Base-by-base conservation (phyloP, 108 stramenopile species). In the Mayamaea pseudoterrestris region DNA sequence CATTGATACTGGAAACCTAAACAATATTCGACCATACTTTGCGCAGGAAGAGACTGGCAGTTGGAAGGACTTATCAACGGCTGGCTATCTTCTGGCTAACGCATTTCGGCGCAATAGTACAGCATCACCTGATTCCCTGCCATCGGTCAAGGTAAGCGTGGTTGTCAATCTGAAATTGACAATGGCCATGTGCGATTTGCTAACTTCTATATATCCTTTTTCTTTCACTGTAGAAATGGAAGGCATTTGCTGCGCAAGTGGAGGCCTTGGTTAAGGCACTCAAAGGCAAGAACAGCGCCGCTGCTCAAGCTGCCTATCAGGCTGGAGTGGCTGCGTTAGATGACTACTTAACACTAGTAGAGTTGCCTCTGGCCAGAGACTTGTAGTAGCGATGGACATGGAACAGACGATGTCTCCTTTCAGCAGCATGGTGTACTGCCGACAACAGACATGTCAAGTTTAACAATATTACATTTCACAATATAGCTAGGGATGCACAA, bases 61-160 rank as follows among this genome's bases (percentile, higher is more conserved):
- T 11, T 90, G 80, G 80, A 78, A 78, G 47, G 87, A 90, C 60
- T 41, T 74, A 7, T 76, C 62, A 24, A 46, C 82, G 23, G 87
- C 87, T 11, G 87, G 80, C 26, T 87, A 78, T 55, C 44, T 86
- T 16, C 31, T 83, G 42, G 59, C 82, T 27, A 83, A 83, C 48
- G 82, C 82, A 5, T 83, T 83, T 47, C 74, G 77, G 41, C 69
- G 72, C 4, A 73, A 47, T 40, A 69, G 69, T 7, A 60, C 66
- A 2, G 66, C 76, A 16, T 56, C 78, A 11, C 83, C 83, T 0
- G 83, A 84, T 57, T 35, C 57, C 6, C 46, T 78, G 14, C 73
- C 72, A 0, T 44, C 54, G 4, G 74, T 74, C 5, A 66, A 75
- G 65, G 69, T 63, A 36, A 11, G 63, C 4, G 6, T 14, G 22